phyloP scores from a whole-genome alignment of 345 rosid species.

The Lagerstroemia speciosa region DNA sequence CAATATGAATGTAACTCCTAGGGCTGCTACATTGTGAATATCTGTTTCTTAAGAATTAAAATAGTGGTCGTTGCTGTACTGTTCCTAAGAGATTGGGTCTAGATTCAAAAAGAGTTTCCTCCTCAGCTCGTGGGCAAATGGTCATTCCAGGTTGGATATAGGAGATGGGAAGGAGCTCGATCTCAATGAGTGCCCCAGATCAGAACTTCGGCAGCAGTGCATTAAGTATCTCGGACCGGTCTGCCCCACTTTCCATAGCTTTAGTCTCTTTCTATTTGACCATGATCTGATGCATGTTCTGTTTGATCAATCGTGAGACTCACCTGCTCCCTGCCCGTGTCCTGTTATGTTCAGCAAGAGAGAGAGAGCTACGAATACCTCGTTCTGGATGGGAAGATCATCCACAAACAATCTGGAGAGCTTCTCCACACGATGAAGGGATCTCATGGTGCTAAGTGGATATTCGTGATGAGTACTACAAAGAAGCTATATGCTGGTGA shows the following conservation, averaged over 20 bases:
- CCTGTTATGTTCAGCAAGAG: slow-evolving; percentile 57
- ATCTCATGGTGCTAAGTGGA: slow-evolving; percentile 55
- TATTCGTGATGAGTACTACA: slow-evolving; percentile 80
- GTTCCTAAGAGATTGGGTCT: background rate
- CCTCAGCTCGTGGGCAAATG: background rate
- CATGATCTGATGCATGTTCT: slow-evolving; percentile 2
- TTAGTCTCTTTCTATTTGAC: background rate
- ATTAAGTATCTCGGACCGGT: slow-evolving; percentile 92
- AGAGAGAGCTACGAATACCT: slow-evolving; percentile 66
- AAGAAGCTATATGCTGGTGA: slow-evolving; percentile 63
- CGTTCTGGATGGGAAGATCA: slow-evolving; percentile 51
- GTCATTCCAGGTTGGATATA: slow-evolving; percentile 60
- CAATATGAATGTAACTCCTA: background rate
- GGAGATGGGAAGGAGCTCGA: slow-evolving; percentile 80
- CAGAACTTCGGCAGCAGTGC: slow-evolving; percentile 64
- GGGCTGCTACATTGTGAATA: background rate
- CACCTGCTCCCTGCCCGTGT: background rate
- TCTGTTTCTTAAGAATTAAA: background rate
- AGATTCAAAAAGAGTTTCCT: background rate
- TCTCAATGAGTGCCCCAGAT: slow-evolving; percentile 52
- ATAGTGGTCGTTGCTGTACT: background rate
- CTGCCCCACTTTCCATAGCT: slow-evolving; percentile 19
- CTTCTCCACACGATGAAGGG: slow-evolving; percentile 46
- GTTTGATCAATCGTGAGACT: slow-evolving; percentile 4
- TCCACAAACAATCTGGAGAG: slow-evolving; percentile 46